Evolutionary conservation across 305 asterid species (phyloP).

Genomic region (Rubia balearica): DNA sequence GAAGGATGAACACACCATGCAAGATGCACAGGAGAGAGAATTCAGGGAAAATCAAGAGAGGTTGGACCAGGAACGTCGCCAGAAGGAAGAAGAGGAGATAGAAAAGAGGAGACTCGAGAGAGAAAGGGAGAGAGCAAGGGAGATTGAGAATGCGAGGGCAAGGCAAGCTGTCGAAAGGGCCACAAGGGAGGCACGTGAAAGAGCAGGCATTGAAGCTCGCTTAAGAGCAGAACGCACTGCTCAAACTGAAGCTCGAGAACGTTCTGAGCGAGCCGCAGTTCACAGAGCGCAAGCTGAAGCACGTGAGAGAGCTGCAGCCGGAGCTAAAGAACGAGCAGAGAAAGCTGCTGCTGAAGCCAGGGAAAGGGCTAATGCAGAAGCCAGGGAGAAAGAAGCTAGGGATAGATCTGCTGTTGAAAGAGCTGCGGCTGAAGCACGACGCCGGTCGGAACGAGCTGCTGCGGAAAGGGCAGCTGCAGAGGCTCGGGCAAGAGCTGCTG

Average conservation of each 20-base stretch:
- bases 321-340: constrained; percentile 83
- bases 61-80: constrained; percentile 64
- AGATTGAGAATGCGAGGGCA: constrained; percentile 68
- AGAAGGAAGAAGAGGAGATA: constrained; percentile 70
- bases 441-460: constrained; percentile 79
- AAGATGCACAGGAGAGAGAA: constrained; percentile 55
- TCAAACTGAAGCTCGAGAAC: constrained; percentile 82
- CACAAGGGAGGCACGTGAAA: constrained; percentile 94
- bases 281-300: constrained; percentile 97
- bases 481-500: constrained; percentile 90
- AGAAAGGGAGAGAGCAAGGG: constrained; percentile 49
- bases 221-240: constrained; percentile 77
- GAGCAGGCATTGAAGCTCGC: constrained; percentile 77
- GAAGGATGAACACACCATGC: constrained; percentile 38
- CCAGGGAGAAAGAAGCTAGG: constrained; percentile 66
- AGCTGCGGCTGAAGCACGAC: constrained; percentile 81
- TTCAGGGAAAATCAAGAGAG: constrained; percentile 58
- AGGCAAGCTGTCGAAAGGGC: constrained; percentile 98
- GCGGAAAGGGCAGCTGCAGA: constrained; percentile 88
- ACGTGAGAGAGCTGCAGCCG: constrained; percentile 97
- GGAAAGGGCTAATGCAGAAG: constrained; percentile 57
- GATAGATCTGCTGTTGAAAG: constrained; percentile 73
- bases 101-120: constrained; percentile 72
- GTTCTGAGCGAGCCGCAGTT: constrained; percentile 91
- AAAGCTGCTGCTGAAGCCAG: constrained; percentile 84